A percentile compares a stretch with the other conserved stretches of the same genome.
phyloP scores from a whole-genome alignment of 257 asterid species.

The Solanum peruvianum region DNA sequence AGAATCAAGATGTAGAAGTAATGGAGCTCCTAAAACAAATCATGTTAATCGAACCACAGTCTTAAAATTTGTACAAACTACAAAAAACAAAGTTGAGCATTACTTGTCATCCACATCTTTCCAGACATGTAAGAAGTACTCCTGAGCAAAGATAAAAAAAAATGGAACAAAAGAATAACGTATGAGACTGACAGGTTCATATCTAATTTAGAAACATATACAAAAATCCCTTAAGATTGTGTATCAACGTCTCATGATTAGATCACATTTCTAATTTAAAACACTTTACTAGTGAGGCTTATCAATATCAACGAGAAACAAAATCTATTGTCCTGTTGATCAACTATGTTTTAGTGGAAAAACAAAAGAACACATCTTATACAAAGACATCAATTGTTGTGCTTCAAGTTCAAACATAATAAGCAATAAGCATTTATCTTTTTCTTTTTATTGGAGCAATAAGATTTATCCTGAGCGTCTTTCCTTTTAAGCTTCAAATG shows the following conservation, averaged over 20 bases:
- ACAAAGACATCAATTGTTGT: background rate
- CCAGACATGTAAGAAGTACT: conserved; percentile 64
- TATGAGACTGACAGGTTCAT: background rate
- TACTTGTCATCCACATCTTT: conserved; percentile 95
- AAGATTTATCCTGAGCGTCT: background rate
- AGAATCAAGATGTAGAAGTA: no score
- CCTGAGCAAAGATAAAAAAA: conserved; percentile 32
- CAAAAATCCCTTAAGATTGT: background rate
- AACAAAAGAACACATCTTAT: background rate
- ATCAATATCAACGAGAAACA: background rate
- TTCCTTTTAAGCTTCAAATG: background rate
- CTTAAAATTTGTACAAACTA: background rate
- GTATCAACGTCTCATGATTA: background rate
- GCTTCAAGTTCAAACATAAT: background rate
- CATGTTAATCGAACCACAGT: no score
- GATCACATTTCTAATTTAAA: background rate
- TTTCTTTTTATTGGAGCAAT: no score
- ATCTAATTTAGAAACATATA: background rate
- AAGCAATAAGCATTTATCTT: background rate
- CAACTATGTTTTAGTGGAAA: background rate
- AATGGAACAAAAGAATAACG: background rate
- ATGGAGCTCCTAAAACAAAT: no score
- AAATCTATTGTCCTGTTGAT: background rate
- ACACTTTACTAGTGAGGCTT: background rate
- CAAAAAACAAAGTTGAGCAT: conserved; percentile 2